Base-by-base conservation (phyloP, 2,329 filamentous ascomycete species). In the Ophioceras dolichostomum region DNA sequence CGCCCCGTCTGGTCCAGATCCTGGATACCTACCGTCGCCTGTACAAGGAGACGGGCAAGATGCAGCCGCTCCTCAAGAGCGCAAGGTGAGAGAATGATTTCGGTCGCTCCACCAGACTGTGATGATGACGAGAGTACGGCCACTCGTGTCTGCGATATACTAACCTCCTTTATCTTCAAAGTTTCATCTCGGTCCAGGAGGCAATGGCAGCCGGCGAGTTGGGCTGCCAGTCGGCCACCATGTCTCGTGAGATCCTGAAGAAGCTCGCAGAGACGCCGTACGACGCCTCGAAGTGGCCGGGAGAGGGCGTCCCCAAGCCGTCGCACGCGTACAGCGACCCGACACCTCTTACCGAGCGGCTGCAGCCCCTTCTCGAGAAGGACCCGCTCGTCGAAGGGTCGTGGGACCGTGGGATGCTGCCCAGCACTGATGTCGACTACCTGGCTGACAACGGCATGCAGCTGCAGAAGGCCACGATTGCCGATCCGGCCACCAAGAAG, bases 11-110 rank as follows among this genome's bases (percentile, higher is more conserved):
- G n/a, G 41, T 67, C 16, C 64, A 68, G 43, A 70, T 70, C 31
- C 49, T 67, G 13, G 60, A 68, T 41, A 62, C 57, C 0, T 70
- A 67, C 50, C 59, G 55, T 40, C 54, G 53, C 3, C 54, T 68
- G 16, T 64, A 63, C 41, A 57, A 56, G 35, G 58, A 64, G 43
- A 68, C 64, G 0, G 65, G 65, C n/a, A 58, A 59, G 40, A 56
- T 61, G 36, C 65, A 70, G 48, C 65, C 67, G 2, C 50, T 65
- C 10, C 44, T 69, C 12, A 68, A 67, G 47, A 61, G 62, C 30
- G 64, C 64, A 4, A 64, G 59, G 57, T 59, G 48, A 32, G 41
- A 8, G 8, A 26, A 7, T 12, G 22, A n/a, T n/a, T n/a, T n/a
- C n/a, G n/a, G n/a, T n/a, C n/a, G n/a, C n/a, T n/a, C n/a, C n/a